Conservation (phyloP, 2,329 filamentous ascomycete genomes). For the Paraphoma chrysanthemicola region DNA sequence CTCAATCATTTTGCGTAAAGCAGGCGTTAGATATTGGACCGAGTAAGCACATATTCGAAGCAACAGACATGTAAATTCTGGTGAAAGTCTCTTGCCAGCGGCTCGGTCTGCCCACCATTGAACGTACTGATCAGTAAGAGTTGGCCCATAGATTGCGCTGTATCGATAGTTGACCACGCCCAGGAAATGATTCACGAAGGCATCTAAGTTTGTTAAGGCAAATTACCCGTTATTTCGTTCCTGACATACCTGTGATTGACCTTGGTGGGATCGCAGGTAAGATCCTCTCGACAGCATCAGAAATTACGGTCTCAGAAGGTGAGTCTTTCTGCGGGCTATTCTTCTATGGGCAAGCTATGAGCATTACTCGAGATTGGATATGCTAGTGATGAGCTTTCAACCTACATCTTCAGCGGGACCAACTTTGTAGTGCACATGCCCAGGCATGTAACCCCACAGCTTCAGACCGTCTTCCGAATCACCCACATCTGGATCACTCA, state of each 20-base stretch:
- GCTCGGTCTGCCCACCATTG: conserved; percentile 54
- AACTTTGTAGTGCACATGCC: conserved; percentile 43
- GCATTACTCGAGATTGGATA: not conserved
- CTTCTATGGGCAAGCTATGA: conserved; percentile 7
- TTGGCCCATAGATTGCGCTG: conserved; percentile 55
- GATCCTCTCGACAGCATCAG: conserved; percentile 42
- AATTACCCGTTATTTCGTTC: not conserved
- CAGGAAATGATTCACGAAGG: conserved; percentile 57
- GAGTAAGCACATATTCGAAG: conserved; percentile 57
- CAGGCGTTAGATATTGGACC: conserved; percentile 50
- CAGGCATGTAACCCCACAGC: conserved; percentile 47
- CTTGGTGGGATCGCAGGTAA: conserved; percentile 40
- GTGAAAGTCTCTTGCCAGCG: conserved; percentile 43
- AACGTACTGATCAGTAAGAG: conserved; percentile 54
- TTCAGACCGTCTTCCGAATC: conserved; percentile 37
- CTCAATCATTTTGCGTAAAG: conserved; percentile 52
- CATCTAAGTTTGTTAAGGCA: conserved; percentile 43
- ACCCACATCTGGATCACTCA: conserved; percentile 10
- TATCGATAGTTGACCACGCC: conserved; percentile 56
- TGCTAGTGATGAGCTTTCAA: not conserved
- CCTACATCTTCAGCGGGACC: conserved; percentile 23
- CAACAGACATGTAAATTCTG: conserved; percentile 57
- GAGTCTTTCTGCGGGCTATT: conserved; percentile 8
- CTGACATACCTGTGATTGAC: conserved; percentile 37
- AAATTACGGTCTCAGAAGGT: conserved; percentile 20